Percentiles rank a stretch among this genome's conserved stretches.
phyloP scores from a whole-genome alignment of 257 asterid species.

The Solanum appendiculatum region DNA sequence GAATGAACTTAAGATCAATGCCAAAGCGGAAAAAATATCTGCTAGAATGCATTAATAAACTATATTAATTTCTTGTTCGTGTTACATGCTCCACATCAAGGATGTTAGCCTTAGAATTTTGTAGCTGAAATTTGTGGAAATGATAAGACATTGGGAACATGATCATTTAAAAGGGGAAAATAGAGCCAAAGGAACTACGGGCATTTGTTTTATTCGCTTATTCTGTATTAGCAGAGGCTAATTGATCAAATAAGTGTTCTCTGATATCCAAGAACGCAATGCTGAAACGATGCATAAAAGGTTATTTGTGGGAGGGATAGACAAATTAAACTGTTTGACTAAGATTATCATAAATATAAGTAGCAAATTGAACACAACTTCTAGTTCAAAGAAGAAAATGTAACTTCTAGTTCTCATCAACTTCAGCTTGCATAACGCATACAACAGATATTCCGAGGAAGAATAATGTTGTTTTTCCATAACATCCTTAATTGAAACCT shows the following conservation, averaged over 20 bases:
- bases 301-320: neutral
- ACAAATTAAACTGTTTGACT: neutral
- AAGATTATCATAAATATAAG: neutral
- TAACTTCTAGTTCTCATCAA: neutral
- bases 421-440: too few relatives aligned
- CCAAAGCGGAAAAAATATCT: too few relatives aligned
- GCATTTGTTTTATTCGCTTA: neutral
- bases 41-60: too few relatives aligned
- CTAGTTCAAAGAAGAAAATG: neutral
- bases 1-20: too few relatives aligned
- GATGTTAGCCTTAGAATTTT: neutral
- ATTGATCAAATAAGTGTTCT: neutral
- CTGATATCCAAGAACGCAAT: neutral
- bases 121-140: neutral
- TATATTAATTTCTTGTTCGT: too few relatives aligned
- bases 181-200: neutral
- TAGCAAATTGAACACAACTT: neutral
- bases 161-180: neutral
- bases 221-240: neutral
- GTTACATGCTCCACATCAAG: neutral
- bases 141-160: neutral
- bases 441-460: too few relatives aligned
- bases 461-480: too few relatives aligned
- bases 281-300: neutral
- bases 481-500: too few relatives aligned